Evolutionary conservation across 148 eudicot genomes (phyloP), one percentile per base, ranked within the genome.

Genomic region (Rhododendron vialii): DNA sequence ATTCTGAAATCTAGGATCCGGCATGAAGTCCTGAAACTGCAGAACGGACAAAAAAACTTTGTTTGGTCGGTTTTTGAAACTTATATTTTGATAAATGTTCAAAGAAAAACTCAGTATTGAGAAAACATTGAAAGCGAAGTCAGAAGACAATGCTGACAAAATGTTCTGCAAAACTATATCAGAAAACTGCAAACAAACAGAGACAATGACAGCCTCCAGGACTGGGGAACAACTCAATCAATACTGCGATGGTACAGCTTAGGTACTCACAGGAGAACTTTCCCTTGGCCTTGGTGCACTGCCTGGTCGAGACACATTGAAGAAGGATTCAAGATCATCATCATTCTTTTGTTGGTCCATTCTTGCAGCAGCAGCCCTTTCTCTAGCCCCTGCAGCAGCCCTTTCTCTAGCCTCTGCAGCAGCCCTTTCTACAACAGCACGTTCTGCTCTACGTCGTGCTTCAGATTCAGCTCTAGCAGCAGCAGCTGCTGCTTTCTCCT

Each of bases 211-310:
- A 83, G 50, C 55, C 77, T 83, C 79, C 55, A 17, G 18, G 5
- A 1, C 12, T 5, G 33, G n/a, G 7, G 20, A 47, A 28, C 75
- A 48, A 28, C 45, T 81, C 88, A 88, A 73, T 35, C 82, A 59
- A 28, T 30, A 59, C 61, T 67, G 41, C 36, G 43, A 67, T 79
- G n/a, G 36, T 65, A 87, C 81, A 82, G 48, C 26, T 47, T 69
- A 30, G 45, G 83, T 87, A 93, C 98, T 90, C 88, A 95, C 98
- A 90, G 94, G 89, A 57, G 98, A 86, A 87, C 85, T 87, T 85
- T 92, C 86, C 88, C 98, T 91, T 20, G 95, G 95, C 89, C 93
- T 94, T 48, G 99, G 98, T 78, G 93, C 99, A 92, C 98, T 96
- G 88, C 93, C 94, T 84, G 98, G 91, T 79, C 98, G 92, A 83